Percentiles rank a stretch among this genome's conserved stretches.
Evolutionary conservation across 306 rosid species (phyloP).

Genomic region (Bauhinia variegata): DNA sequence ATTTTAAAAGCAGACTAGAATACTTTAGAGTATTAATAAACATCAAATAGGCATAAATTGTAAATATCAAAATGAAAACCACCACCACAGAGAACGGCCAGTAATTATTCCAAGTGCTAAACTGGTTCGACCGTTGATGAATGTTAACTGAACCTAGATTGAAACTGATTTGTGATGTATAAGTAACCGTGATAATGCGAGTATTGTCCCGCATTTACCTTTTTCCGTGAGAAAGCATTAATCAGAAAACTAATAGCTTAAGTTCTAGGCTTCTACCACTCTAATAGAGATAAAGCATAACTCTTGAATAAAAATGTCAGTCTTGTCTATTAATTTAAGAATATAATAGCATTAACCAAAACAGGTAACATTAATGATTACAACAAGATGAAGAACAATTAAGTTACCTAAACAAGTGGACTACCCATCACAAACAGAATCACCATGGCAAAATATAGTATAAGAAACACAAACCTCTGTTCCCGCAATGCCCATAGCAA

Average conservation of each 20-base stretch:
- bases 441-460: conserved; percentile 1
- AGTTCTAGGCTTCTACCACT: conserved; percentile 21
- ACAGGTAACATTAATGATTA: neutral
- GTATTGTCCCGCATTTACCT: conserved; percentile 2
- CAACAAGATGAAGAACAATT: conserved; percentile 16
- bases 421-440: conserved; percentile 6
- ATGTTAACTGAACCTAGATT: neutral
- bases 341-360: neutral
- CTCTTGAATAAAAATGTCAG: conserved; percentile 2
- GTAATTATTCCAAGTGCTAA: neutral
- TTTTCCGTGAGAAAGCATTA: neutral
- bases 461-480: conserved; percentile 66
- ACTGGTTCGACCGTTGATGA: neutral
- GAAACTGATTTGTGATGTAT: neutral
- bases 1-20: conserved; percentile 23
- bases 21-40: conserved; percentile 12
- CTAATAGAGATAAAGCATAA: neutral
- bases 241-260: neutral
- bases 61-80: neutral
- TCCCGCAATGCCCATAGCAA: conserved; percentile 99
- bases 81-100: neutral
- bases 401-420: conserved; percentile 3
- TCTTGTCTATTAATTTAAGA: conserved; percentile 1
- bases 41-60: conserved; percentile 18
- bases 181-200: neutral